Evolutionary conservation across 495 filamentous ascomycete species (phyloP).

Genomic region (Aspergillus asperescens): DNA sequence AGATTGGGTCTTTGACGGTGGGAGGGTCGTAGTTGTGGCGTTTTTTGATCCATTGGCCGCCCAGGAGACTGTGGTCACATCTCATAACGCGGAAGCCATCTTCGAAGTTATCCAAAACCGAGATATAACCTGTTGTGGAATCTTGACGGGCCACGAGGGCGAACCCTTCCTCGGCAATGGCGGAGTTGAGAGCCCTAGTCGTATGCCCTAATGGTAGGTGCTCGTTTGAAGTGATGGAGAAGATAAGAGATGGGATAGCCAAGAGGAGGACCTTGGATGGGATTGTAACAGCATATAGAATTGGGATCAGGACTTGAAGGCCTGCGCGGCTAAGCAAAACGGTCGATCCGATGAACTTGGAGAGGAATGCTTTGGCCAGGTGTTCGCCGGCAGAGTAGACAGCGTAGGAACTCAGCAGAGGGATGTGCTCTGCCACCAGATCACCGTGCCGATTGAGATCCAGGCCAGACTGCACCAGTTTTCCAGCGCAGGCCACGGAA

Average conservation of each 20-base stretch:
- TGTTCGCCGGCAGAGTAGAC: slow-evolving; percentile 58
- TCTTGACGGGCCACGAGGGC: slow-evolving; percentile 72
- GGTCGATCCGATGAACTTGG: slow-evolving; percentile 54
- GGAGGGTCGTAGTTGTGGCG: slow-evolving; percentile 37
- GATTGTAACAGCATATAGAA: slow-evolving; percentile 56
- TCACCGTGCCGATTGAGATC: slow-evolving; percentile 54
- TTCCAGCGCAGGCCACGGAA: slow-evolving; percentile 59
- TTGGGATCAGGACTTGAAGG: slow-evolving; percentile 60
- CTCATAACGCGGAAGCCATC: slow-evolving; percentile 76
- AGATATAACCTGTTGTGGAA: slow-evolving; percentile 85
- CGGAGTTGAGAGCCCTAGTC: slow-evolving; percentile 55
- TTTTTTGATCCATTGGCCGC: slow-evolving; percentile 73
- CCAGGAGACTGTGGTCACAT: slow-evolving; percentile 89
- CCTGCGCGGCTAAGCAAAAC: slow-evolving; percentile 64
- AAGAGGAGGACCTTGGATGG: slow-evolving; percentile 62
- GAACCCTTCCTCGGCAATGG: slow-evolving; percentile 46
- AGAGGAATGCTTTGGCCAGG: slow-evolving; percentile 44
- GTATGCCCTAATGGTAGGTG: slow-evolving; percentile 55
- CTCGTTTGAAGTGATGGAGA: slow-evolving; percentile 64
- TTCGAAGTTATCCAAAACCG: slow-evolving; percentile 69
- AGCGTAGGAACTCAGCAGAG: slow-evolving; percentile 56
- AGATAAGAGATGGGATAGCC: slow-evolving; percentile 62
- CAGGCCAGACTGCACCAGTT: slow-evolving; percentile 51
- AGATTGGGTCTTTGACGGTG: slow-evolving; percentile 72
- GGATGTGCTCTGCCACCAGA: slow-evolving; percentile 50